Conservation (phyloP, 2,329 filamentous ascomycete species). For the Coccinonectria pachysandricola region DNA sequence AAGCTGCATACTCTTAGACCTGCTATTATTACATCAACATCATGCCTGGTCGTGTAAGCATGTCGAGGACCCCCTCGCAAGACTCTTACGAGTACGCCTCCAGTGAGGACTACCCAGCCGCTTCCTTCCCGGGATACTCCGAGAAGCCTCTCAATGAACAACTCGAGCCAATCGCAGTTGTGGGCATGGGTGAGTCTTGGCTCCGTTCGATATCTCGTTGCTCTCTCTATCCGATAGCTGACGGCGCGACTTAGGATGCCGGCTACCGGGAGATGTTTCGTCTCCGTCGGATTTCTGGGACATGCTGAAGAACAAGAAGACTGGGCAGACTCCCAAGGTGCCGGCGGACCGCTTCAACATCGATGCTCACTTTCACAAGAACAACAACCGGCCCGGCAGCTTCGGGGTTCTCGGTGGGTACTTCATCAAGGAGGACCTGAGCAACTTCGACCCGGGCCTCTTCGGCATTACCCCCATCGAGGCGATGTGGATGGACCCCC, state of each 20-base stretch:
- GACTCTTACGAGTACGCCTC: too few relatives aligned
- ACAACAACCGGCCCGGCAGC: conserved; percentile 12
- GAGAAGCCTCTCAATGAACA: conserved; percentile 8
- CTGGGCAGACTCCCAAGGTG: conserved; percentile 2
- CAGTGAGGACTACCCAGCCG: too few relatives aligned
- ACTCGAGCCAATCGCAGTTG: conserved; percentile 9
- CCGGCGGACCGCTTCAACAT: conserved; percentile 15
- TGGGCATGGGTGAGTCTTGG: conserved; percentile 8
- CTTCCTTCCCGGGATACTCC: conserved; percentile 6
- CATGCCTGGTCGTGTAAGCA: too few relatives aligned
- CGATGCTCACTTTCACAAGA: conserved; percentile 21
- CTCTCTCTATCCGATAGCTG: background rate
- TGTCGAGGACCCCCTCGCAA: too few relatives aligned
- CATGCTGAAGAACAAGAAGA: background rate
- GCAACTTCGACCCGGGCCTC: conserved; percentile 26
- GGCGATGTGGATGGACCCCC: conserved; percentile 30
- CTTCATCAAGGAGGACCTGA: conserved; percentile 20
- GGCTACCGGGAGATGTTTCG: background rate
- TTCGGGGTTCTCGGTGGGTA: conserved; percentile 14
- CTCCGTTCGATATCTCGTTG: background rate
- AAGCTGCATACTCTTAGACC: too few relatives aligned
- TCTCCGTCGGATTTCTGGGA: background rate
- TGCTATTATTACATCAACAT: too few relatives aligned
- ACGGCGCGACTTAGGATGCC: background rate
- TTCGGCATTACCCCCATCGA: conserved; percentile 30